Conservation (phyloP, 257 asterid species). For the Penstemon barbatus region DNA sequence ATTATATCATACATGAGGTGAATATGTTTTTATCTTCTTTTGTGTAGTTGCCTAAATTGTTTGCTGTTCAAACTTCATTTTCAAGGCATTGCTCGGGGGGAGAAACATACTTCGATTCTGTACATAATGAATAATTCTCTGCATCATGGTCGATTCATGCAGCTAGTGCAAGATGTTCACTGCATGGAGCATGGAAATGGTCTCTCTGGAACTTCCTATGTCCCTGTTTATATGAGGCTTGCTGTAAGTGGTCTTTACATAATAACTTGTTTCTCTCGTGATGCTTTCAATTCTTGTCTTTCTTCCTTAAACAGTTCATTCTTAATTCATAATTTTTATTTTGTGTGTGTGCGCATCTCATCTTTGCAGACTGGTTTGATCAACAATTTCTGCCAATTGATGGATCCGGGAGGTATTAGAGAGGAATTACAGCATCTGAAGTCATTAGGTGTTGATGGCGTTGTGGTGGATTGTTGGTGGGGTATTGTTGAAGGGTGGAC, state of each 20-base stretch:
- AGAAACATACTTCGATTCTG: conserved; percentile 31
- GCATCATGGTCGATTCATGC: conserved; percentile 45
- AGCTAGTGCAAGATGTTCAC: conserved; percentile 65
- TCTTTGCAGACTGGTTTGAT: conserved; percentile 59
- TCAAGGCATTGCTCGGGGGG: conserved; percentile 35
- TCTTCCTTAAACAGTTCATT: conserved; percentile 16
- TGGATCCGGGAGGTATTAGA: conserved; percentile 66
- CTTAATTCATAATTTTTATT: not conserved
- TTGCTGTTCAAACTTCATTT: conserved; percentile 28
- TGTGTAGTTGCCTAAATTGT: conserved; percentile 25
- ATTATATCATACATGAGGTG: not conserved
- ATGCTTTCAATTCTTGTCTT: not conserved
- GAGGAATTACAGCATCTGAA: conserved; percentile 59
- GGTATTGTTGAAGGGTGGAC: conserved; percentile 71
- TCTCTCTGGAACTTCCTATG: conserved; percentile 45
- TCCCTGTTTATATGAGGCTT: conserved; percentile 68
- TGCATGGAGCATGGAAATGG: conserved; percentile 50
- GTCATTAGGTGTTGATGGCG: conserved; percentile 59
- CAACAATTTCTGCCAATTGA: conserved; percentile 69
- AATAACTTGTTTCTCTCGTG: not conserved
- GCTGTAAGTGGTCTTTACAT: conserved; percentile 44
- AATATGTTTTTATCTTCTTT: conserved; percentile 3
- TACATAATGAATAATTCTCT: conserved; percentile 37
- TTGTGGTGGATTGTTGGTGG: conserved; percentile 76
- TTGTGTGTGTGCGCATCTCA: conserved; percentile 14